phyloP scores from a whole-genome alignment of 345 rosid species.

The Pelargonium nanum region DNA sequence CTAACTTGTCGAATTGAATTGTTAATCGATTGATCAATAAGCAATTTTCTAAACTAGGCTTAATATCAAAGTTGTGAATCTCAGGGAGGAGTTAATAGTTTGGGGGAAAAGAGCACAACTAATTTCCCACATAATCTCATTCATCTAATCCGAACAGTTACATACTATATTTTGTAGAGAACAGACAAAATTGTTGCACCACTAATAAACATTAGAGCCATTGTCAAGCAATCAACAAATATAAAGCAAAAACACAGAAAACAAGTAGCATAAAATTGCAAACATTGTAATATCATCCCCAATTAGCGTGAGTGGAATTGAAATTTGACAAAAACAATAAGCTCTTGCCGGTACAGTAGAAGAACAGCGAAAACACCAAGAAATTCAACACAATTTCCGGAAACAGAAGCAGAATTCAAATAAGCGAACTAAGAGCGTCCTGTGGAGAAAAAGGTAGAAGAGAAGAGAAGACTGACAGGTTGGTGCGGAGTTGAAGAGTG shows the following conservation, averaged over 20 bases:
- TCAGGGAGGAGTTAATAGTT: not conserved
- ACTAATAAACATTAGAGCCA: not conserved
- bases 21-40: not conserved
- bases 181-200: not conserved
- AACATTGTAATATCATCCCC: not conserved
- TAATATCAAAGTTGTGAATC: not conserved
- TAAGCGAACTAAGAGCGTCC: not conserved
- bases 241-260: not conserved
- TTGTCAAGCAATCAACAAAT: not conserved
- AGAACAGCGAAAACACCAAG: no score
- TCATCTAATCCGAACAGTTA: not conserved
- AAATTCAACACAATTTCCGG: not conserved
- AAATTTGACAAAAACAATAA: not conserved
- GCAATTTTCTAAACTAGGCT: not conserved
- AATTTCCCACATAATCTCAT: not conserved
- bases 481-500: conserved; percentile 53
- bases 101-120: not conserved
- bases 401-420: not conserved
- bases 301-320: not conserved
- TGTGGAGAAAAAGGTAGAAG: not conserved
- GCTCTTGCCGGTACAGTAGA: no score
- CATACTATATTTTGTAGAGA: not conserved
- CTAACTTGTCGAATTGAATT: not conserved
- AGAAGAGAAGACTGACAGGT: conserved; percentile 32
- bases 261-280: not conserved